Evolutionary conservation across 345 rosid genomes (phyloP), one percentile per base, ranked within the genome.

Genomic region (Geranium rotundifolium): DNA sequence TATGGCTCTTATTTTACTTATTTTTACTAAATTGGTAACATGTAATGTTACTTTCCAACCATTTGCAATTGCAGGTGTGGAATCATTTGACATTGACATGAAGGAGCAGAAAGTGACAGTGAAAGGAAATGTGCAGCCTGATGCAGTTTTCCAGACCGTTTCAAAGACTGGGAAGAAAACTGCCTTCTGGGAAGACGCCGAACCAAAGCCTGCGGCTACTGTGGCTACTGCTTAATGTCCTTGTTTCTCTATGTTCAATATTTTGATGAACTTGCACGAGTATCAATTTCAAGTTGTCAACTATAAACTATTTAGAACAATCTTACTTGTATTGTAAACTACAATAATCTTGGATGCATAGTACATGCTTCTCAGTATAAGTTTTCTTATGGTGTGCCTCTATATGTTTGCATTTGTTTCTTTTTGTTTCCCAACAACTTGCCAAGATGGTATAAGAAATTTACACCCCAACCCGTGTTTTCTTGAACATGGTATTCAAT

Each of bases 61-160:
- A 23, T 23, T 23, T 23, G 27, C 27, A 23, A 23, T 46, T 7
- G 70, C 70, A 91, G 95, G 95, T 63, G 96, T 91, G 65, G 95
- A 88, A 65, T 73, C 90, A 59, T 91, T 62, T 69, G 89, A 91
- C 67, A 81, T 89, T 62, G 83, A 89, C 73, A 57, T 89, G 71
- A 69, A 89, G 77, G 86, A 86, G 65, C 95, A 87, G 67, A 91
- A 85, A 63, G 96, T 91, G 62, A 91, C 86, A 0, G 97, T 91
- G 62, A 86, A 77, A 73, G 95, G 98, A 71, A 89, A 81, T n/a
- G 82, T 91, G 63, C 76, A 82, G 77, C 89, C 90, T 0, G 89
- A 89, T 34, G 92, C 85, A 31, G 96, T 87, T 72, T 68, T 86
- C 5, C 81, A 89, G 78, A 78, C 84, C 0, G 96, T 91, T 29